Evolutionary conservation across 129 eudicot genomes (phyloP).

Genomic region (Calendula officinalis): DNA sequence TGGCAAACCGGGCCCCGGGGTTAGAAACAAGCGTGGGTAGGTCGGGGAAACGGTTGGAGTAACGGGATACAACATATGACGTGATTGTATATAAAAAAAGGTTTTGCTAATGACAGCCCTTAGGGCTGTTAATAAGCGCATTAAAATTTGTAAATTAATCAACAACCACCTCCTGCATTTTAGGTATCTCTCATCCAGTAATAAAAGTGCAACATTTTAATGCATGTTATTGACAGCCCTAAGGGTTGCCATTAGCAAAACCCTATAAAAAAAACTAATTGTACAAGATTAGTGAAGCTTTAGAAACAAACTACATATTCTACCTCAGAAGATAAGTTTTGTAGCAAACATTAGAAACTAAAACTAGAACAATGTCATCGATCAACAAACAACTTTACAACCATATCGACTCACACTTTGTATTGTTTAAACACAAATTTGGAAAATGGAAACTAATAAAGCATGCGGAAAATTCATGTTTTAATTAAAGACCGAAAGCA

Average conservation of each 20-base stretch:
- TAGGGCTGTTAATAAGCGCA: no score
- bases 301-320: no score
- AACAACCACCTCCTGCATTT: no score
- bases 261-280: no score
- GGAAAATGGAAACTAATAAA: not conserved
- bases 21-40: slow-evolving; percentile 68
- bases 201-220: no score
- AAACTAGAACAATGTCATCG: not conserved
- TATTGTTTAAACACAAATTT: not conserved
- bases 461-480: slow-evolving; percentile 19
- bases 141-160: no score
- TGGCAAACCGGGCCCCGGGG: slow-evolving; percentile 46
- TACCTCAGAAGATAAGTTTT: no score
- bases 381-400: slow-evolving; percentile 8
- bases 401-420: slow-evolving; percentile 8
- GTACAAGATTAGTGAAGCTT: no score
- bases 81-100: slow-evolving; percentile 7
- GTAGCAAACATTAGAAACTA: not conserved
- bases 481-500: slow-evolving; percentile 53
- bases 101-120: no score
- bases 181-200: no score
- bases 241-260: no score
- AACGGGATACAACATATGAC: slow-evolving; percentile 40
- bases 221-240: no score
- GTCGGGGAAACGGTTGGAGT: slow-evolving; percentile 43